Percentiles rank a stretch among this genome's conserved stretches.
Conservation (phyloP, 306 rosid species). For the Rosa lucieae region DNA sequence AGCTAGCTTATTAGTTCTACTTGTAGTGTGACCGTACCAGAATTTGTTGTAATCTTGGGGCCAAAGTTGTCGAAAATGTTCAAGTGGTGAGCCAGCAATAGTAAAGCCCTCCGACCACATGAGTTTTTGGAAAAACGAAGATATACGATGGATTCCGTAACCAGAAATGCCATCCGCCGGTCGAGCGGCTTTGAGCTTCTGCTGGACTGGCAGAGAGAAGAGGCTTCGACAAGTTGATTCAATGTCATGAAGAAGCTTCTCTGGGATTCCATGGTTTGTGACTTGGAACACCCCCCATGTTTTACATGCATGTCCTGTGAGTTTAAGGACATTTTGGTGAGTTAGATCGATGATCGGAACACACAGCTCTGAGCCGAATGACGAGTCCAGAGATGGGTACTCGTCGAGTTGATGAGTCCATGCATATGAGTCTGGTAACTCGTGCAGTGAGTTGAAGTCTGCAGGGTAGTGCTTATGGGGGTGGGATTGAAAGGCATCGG, state of each 20-base stretch:
- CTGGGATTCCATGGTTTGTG: constrained; percentile 60
- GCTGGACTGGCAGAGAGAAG: constrained; percentile 59
- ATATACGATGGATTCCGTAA: constrained; percentile 78
- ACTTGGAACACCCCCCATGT: constrained; percentile 90
- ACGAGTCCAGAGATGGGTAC: constrained; percentile 6
- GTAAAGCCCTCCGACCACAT: constrained; percentile 99
- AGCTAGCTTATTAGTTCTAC: constrained; percentile 5
- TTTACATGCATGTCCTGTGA: constrained; percentile 68
- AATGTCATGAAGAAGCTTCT: constrained; percentile 44
- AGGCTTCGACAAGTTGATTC: constrained; percentile 42
- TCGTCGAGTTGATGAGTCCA: constrained; percentile 46
- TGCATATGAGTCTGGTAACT: constrained; percentile 75
- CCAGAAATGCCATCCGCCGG: constrained; percentile 69
- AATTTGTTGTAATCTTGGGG: constrained; percentile 60
- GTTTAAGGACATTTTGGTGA: constrained; percentile 55
- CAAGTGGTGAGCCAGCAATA: constrained; percentile 66
- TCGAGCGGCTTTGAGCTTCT: constrained; percentile 74
- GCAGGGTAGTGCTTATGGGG: constrained; percentile 44
- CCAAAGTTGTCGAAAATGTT: constrained; percentile 82
- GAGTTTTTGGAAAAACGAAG: constrained; percentile 88
- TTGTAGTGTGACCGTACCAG: constrained; percentile 48
- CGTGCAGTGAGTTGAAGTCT: constrained; percentile 63
- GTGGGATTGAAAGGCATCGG: constrained; percentile 61
- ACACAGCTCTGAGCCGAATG: constrained; percentile 3
- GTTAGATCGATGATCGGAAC: constrained; percentile 67